A percentile compares a stretch with the other conserved stretches of the same genome.
phyloP scores from a whole-genome alignment of 495 filamentous ascomycete genomes.

The Clavariopsis aquatica region DNA sequence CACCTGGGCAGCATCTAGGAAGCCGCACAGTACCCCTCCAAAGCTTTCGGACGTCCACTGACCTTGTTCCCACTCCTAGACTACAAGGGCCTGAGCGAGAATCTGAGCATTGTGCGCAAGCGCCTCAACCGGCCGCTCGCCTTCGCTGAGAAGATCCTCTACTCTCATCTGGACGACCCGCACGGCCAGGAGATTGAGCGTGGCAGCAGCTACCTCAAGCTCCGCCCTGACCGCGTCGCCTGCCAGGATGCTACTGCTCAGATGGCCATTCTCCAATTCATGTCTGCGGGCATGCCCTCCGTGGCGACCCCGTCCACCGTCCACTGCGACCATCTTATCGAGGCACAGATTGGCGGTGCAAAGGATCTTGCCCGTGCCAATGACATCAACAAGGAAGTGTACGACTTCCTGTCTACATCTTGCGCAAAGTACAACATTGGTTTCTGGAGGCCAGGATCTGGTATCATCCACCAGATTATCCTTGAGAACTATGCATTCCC shows the following conservation, averaged over 20 bases:
- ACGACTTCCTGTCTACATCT: constrained; percentile 91
- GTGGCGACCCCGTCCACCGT: constrained; percentile 96
- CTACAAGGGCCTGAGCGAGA: constrained; percentile 97
- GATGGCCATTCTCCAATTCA: constrained; percentile 99
- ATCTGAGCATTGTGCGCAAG: constrained; percentile 82
- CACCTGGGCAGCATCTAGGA: too few species aligned
- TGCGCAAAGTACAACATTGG: constrained; percentile 99
- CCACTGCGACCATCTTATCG: constrained; percentile 99
- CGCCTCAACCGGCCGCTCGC: constrained; percentile 91
- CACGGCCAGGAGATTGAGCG: constrained; percentile 95
- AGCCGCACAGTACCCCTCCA: too few species aligned
- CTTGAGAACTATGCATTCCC: constrained; percentile 99
- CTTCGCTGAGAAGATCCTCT: constrained; percentile 97
- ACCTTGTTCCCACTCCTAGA: constrained; percentile 36
- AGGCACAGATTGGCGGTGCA: constrained; percentile 89
- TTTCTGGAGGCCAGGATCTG: constrained; percentile 98
- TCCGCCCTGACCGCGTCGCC: constrained; percentile 96
- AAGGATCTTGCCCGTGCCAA: constrained; percentile 93
- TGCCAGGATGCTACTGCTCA: constrained; percentile 99
- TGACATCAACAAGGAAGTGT: constrained; percentile 98
- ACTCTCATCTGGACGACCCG: constrained; percentile 97
- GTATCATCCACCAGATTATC: constrained; percentile 99
- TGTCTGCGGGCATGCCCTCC: constrained; percentile 93
- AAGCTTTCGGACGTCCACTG: too few species aligned
- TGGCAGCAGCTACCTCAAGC: constrained; percentile 90